A percentile compares a stretch with the other conserved stretches of the same genome.
Evolutionary conservation across 1,284 basidiomycete genomes (phyloP).

Genomic region (Pseudozyma hubeiensis): DNA sequence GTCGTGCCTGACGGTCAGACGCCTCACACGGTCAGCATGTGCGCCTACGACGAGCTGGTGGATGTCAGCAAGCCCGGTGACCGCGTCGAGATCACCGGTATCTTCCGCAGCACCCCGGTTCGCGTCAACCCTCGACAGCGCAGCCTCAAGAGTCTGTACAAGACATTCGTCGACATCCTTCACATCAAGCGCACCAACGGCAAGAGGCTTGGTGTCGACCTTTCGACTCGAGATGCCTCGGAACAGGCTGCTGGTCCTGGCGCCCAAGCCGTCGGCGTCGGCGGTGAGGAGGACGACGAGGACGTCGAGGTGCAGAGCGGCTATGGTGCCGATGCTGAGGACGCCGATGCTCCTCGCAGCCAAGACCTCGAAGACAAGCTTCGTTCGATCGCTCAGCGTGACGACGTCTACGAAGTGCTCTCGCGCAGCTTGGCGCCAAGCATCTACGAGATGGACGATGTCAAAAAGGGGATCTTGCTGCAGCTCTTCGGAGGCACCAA

Average conservation of each 20-base stretch:
- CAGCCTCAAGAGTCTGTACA: constrained; percentile 92
- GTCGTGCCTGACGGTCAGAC: constrained; percentile 98
- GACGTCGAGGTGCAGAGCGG: constrained; percentile 50
- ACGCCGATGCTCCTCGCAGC: constrained; percentile 37
- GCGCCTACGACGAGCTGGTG: constrained; percentile 96
- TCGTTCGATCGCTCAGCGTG: constrained; percentile 77
- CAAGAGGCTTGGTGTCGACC: constrained; percentile 81
- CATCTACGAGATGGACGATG: constrained; percentile 98
- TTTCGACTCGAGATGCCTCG: constrained; percentile 76
- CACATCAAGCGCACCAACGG: constrained; percentile 83
- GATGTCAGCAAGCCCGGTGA: constrained; percentile 95
- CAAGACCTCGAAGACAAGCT: constrained; percentile 75
- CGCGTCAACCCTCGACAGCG: constrained; percentile 91
- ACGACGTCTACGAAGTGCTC: constrained; percentile 88
- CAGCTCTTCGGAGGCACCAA: constrained; percentile 98
- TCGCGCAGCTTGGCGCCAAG: constrained; percentile 88
- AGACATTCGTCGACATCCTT: constrained; percentile 95
- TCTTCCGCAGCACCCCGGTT: constrained; percentile 93
- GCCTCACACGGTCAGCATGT: constrained; percentile 93
- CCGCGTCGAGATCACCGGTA: constrained; percentile 88
- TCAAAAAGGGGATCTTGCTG: constrained; percentile 96
- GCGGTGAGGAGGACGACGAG: constrained; percentile 76
- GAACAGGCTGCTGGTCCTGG: constrained; percentile 67
- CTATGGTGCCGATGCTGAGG: constrained; percentile 26
- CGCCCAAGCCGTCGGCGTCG: constrained; percentile 82